These are phyloP conservation scores for Syncephalastrum monosporum DNA, from an alignment of 371 early-diverging fungal species.

Conservation along the genomic window DNA sequence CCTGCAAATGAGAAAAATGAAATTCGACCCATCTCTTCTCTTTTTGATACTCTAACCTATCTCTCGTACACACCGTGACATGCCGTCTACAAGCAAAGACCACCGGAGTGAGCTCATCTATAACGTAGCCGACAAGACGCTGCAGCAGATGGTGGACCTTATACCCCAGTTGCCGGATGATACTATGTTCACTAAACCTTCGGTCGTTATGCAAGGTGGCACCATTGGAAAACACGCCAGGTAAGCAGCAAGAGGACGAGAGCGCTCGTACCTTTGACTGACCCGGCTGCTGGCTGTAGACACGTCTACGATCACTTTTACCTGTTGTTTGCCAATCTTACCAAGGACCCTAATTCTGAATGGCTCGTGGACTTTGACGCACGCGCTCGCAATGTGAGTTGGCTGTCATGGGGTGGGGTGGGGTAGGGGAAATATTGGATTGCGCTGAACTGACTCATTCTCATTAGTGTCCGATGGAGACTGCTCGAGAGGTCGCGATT, in stretches of 20 bases:
- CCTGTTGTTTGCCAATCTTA: constrained; percentile 22
- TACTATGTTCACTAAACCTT: constrained; percentile 41
- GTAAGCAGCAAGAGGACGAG: constrained; percentile 16
- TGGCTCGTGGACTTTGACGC: constrained; percentile 47
- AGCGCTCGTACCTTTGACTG: constrained; percentile 18
- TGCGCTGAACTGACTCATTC: not conserved
- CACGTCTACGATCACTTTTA: constrained; percentile 47
- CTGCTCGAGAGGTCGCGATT: constrained; percentile 38
- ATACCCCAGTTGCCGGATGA: constrained; percentile 12
- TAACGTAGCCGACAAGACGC: constrained; percentile 14
- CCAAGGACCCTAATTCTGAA: not conserved
- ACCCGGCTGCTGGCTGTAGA: constrained; percentile 16
- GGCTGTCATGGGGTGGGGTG: not conserved
- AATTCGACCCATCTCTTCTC: no score
- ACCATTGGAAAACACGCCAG: constrained; percentile 71
- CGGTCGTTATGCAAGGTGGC: constrained; percentile 57
- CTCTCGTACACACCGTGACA: no score
- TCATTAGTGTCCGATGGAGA: constrained; percentile 34
- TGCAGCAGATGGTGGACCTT: constrained; percentile 28
- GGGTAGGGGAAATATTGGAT: not conserved
- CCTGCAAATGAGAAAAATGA: no score
- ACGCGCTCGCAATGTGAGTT: constrained; percentile 43
- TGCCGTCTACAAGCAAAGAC: no score
- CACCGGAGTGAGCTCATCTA: constrained; percentile 2
- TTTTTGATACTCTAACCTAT: no score